Evolutionary conservation across 129 eudicot species (phyloP).

Genomic region (Ambrosia artemisiifolia): DNA sequence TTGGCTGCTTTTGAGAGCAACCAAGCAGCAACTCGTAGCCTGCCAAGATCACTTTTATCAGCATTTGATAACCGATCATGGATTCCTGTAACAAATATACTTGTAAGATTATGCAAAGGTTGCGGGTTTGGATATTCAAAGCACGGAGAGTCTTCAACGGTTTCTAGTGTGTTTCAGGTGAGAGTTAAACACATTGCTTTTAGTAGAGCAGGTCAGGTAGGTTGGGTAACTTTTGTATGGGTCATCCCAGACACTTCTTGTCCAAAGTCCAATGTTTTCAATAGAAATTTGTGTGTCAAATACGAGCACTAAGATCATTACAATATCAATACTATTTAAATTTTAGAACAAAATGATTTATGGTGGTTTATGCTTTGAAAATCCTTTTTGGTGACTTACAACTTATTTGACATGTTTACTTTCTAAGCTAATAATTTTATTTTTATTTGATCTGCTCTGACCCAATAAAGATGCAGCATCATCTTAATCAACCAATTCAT

Average conservation of each 20-base stretch:
- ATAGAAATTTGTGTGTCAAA: neutral
- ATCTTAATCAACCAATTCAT: neutral
- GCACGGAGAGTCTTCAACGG: constrained; percentile 77
- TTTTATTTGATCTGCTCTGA: too few species aligned
- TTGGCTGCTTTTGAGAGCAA: constrained; percentile 78
- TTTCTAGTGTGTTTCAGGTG: constrained; percentile 78
- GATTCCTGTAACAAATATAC: constrained; percentile 90
- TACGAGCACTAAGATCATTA: neutral
- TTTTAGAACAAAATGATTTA: neutral
- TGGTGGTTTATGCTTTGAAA: neutral
- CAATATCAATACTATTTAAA: neutral
- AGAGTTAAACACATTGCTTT: constrained; percentile 3
- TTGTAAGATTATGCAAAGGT: constrained; percentile 82
- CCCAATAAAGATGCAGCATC: neutral
- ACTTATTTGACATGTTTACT: neutral
- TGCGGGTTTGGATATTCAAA: constrained; percentile 86
- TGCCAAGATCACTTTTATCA: constrained; percentile 81
- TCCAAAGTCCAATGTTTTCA: neutral
- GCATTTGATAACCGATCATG: constrained; percentile 96
- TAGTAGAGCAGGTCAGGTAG: neutral
- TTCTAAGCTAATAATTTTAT: neutral
- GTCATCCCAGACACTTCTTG: neutral
- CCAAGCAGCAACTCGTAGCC: constrained; percentile 67
- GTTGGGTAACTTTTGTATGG: neutral
- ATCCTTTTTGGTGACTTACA: neutral